Evolutionary conservation across 768 basidiomycete species (phyloP).

Genomic region (Pulveroboletus frians): DNA sequence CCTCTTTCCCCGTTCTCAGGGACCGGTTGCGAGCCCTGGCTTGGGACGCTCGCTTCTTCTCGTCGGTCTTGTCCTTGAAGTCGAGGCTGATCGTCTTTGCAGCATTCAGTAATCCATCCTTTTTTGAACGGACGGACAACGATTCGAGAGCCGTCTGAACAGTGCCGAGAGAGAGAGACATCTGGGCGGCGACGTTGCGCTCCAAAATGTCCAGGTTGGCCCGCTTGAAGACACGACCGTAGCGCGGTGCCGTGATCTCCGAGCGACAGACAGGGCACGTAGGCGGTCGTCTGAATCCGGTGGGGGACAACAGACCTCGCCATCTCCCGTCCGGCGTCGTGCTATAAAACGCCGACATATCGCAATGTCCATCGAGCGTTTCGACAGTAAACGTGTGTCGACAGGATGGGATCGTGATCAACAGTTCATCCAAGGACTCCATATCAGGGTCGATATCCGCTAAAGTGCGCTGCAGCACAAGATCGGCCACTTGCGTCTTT

Average conservation of each 20-base stretch:
- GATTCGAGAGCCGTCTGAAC: slow-evolving; percentile 27
- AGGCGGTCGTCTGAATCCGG: slow-evolving; percentile 38
- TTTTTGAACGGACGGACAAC: slow-evolving; percentile 25
- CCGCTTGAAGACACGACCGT: slow-evolving; percentile 57
- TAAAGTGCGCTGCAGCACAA: slow-evolving; percentile 50
- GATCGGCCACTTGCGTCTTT: slow-evolving; percentile 47
- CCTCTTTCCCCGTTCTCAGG: slow-evolving; percentile 13
- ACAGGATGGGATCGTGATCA: slow-evolving; percentile 60
- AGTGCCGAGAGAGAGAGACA: slow-evolving; percentile 41
- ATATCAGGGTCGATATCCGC: slow-evolving; percentile 41
- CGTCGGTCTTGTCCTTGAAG: slow-evolving; percentile 8
- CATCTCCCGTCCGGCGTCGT: slow-evolving; percentile 34
- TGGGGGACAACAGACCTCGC: slow-evolving; percentile 40
- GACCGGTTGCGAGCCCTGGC: slow-evolving; percentile 9
- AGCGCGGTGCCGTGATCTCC: slow-evolving; percentile 52
- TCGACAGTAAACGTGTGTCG: slow-evolving; percentile 66
- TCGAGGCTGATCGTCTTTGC: slow-evolving; percentile 14
- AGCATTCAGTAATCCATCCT: slow-evolving; percentile 1
- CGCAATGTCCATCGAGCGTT: slow-evolving; percentile 58
- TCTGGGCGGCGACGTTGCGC: slow-evolving; percentile 50
- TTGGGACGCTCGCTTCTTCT: slow-evolving; percentile 4
- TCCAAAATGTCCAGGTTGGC: slow-evolving; percentile 63
- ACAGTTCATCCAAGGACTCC: slow-evolving; percentile 41
- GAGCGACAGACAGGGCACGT: slow-evolving; percentile 59
- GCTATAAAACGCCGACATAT: slow-evolving; percentile 48